Evolutionary conservation across 768 basidiomycete species (phyloP).

Genomic region (Amanita fuliginea): DNA sequence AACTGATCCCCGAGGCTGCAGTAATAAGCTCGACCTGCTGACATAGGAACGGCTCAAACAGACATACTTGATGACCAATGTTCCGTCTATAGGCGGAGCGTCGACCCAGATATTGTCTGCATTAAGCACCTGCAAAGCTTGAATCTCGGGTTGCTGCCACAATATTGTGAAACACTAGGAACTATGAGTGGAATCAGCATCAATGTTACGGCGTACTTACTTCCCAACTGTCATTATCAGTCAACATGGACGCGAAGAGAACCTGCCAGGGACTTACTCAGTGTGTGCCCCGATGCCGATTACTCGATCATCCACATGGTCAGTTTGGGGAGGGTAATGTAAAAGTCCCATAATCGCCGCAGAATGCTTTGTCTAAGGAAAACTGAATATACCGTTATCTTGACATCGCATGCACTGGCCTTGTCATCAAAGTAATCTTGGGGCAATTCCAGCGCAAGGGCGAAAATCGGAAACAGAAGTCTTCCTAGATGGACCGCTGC

Average conservation of each 20-base stretch:
- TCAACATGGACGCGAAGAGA: neutral
- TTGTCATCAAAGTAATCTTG: constrained; percentile 77
- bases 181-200: neutral
- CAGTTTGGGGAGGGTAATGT: constrained; percentile 68
- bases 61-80: constrained; percentile 76
- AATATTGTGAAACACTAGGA: constrained; percentile 78
- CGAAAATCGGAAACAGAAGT: constrained; percentile 74
- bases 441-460: constrained; percentile 65
- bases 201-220: constrained; percentile 13
- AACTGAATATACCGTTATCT: neutral
- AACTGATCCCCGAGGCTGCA: constrained; percentile 76
- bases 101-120: constrained; percentile 69
- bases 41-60: neutral
- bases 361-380: constrained; percentile 52
- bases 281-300: constrained; percentile 83
- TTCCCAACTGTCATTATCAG: constrained; percentile 27
- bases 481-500: constrained; percentile 36
- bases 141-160: constrained; percentile 64
- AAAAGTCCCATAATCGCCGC: constrained; percentile 77
- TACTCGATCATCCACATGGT: constrained; percentile 47
- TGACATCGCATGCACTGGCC: constrained; percentile 22
- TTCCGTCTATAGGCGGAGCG: constrained; percentile 68
- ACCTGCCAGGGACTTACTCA: constrained; percentile 32
- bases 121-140: constrained; percentile 78
- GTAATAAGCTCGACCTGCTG: neutral